Conservation (phyloP, 441 rosid genomes). For the Gossypium laxum region DNA sequence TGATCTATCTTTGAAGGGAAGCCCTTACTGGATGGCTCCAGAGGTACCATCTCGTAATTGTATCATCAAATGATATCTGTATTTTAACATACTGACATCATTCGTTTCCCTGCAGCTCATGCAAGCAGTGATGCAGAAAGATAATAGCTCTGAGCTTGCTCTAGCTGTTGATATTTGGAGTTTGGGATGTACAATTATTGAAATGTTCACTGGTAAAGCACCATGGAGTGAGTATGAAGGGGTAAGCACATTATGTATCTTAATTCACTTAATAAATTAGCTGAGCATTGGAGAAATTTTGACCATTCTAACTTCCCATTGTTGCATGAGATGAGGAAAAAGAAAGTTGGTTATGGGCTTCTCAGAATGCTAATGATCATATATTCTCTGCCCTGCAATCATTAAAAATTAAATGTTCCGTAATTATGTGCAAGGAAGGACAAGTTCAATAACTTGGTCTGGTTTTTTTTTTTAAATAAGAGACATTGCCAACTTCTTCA, state of each 20-base stretch:
- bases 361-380: background rate
- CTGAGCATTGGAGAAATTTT: background rate
- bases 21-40: conserved; percentile 99
- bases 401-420: background rate
- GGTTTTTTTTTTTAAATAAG: background rate
- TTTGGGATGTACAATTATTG: conserved; percentile 90
- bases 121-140: conserved; percentile 83
- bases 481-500: background rate
- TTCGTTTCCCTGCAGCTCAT: conserved; percentile 48
- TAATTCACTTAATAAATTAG: background rate
- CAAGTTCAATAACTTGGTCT: background rate
- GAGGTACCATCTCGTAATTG: conserved; percentile 45
- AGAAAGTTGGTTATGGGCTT: background rate
- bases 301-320: background rate
- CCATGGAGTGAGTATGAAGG: conserved; percentile 96
- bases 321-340: background rate
- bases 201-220: conserved; percentile 90
- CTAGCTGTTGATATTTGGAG: conserved; percentile 96
- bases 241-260: conserved; percentile 36
- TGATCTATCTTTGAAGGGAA: conserved; percentile 83
- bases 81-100: conserved; percentile 20
- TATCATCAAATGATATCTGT: conserved; percentile 6
- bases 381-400: background rate
- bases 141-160: conserved; percentile 62
- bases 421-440: background rate